phyloP scores from a whole-genome alignment of 495 filamentous ascomycete genomes.

The Penicillium macrosclerotiorum region DNA sequence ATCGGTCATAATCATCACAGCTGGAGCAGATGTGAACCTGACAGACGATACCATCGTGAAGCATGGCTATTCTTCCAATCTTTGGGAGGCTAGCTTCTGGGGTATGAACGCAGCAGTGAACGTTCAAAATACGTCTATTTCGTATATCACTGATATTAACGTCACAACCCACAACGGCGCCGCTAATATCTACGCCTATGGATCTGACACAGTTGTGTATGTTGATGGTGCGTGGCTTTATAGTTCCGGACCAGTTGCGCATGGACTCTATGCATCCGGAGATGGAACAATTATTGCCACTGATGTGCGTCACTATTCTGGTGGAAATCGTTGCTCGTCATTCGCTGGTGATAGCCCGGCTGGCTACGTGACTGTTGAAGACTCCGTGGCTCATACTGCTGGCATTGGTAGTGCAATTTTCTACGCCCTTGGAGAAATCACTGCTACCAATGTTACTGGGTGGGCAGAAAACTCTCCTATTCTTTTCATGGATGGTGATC shows the following conservation, averaged over 20 bases:
- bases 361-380: slow-evolving; percentile 15
- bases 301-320: slow-evolving; percentile 14
- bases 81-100: slow-evolving; percentile 18
- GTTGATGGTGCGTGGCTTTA: slow-evolving; percentile 20
- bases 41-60: slow-evolving; percentile 13
- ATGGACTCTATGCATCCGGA: slow-evolving; percentile 17
- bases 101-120: slow-evolving; percentile 21
- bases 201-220: slow-evolving; percentile 12
- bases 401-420: slow-evolving; percentile 20
- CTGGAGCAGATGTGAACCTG: slow-evolving; percentile 7
- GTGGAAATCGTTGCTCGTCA: slow-evolving; percentile 16
- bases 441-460: slow-evolving; percentile 10
- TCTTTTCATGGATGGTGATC: slow-evolving; percentile 12
- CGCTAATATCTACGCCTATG: slow-evolving; percentile 13
- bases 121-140: slow-evolving; percentile 15
- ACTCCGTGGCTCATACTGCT: slow-evolving; percentile 17
- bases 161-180: slow-evolving; percentile 17
- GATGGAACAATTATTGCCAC: slow-evolving; percentile 16
- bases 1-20: slow-evolving; percentile 13
- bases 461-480: slow-evolving; percentile 13
- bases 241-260: slow-evolving; percentile 17
- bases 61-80: slow-evolving; percentile 15
- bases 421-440: slow-evolving; percentile 12
- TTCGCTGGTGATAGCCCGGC: slow-evolving; percentile 19
- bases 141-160: slow-evolving; percentile 10